Evolutionary conservation across 2,329 filamentous ascomycete genomes (phyloP), one percentile per base, ranked within the genome.

Genomic region (Exserohilum rostratum): DNA sequence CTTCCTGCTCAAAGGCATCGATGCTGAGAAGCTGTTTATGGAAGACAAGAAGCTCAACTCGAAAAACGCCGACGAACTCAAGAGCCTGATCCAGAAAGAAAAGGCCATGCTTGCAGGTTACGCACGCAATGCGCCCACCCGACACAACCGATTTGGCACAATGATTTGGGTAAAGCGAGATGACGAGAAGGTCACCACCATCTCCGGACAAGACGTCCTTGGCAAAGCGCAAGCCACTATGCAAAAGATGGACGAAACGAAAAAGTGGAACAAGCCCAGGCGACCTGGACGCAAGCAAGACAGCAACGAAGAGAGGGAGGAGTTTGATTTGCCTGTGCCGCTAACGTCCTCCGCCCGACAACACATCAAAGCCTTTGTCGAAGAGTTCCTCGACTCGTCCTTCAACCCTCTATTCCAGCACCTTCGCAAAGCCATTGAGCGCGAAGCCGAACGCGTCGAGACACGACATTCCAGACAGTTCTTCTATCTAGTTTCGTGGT

Each of bases 111-210:
- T 91, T 50, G 86, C 88, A 65, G 84, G 88, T 44, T 89, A 92
- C 66, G 88, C 89, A 49, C 88, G 87, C 64, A 87, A 87, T 69
- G 90, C 90, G 2, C 90, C 93, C 0, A 93, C 91, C 3, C 83
- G 95, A 43, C 95, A 99, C 75, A 96, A 93, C 65, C 86, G 95
- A 30, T 99, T 98, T 68, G 95, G 95, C 2, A 96, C 93, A 10
- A 98, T 98, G 90, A 87, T 97, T 30, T 98, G 93, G 93, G 86
- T 99, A 33, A 91, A 96, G 77, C 83, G 93, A 51, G 90, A 92
- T 44, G 89, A 93, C 64, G 87, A 89, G 46, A 93, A 93, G 68
- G 85, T 95, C 66, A 89, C 90, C 0, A 92, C 93, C 0, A 84
- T 99, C 1, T 93, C 92, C 0, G 95, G 95, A 1, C 93, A 98